Conservation (phyloP, 2,329 filamentous ascomycete species). For the Fusarium goolgardi region DNA sequence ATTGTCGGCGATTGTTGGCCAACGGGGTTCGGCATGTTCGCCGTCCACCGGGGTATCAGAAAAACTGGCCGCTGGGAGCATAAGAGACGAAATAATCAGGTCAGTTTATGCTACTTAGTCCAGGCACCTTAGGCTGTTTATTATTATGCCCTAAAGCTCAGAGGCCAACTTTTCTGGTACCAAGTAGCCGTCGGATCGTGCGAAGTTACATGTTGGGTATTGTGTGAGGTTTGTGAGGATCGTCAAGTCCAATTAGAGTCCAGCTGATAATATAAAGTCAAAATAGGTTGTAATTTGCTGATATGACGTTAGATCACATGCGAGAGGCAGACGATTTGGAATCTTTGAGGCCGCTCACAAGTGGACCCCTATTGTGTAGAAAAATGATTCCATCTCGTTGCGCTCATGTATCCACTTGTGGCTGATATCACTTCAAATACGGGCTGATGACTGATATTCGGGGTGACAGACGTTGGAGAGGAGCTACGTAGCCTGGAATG, state of each 20-base stretch:
- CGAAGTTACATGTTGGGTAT: too few relatives aligned
- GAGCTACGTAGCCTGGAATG: constrained; percentile 7
- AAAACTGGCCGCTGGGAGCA: too few relatives aligned
- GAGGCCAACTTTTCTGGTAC: too few relatives aligned
- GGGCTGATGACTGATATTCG: constrained; percentile 15
- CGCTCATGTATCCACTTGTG: constrained; percentile 10
- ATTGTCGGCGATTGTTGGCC: constrained; percentile 16
- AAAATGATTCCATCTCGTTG: constrained; percentile 27
- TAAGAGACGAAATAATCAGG: too few relatives aligned
- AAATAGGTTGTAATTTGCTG: constrained; percentile 9
- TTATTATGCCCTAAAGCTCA: too few relatives aligned
- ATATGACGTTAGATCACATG: constrained; percentile 36
- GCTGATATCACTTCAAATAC: neutral
- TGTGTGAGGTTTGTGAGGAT: neutral
- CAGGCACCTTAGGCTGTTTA: too few relatives aligned
- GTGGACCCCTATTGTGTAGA: constrained; percentile 15
- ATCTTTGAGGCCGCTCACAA: constrained; percentile 21
- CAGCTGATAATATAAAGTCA: neutral
- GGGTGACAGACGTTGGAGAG: constrained; percentile 8
- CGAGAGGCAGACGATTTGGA: constrained; percentile 28
- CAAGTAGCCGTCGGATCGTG: neutral
- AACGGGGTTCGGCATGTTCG: constrained; percentile 26
- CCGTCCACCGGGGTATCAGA: neutral
- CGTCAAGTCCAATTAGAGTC: neutral
- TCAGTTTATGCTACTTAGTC: too few relatives aligned